phyloP scores from a whole-genome alignment of 257 asterid genomes.

The Ajuga chamaepitys region DNA sequence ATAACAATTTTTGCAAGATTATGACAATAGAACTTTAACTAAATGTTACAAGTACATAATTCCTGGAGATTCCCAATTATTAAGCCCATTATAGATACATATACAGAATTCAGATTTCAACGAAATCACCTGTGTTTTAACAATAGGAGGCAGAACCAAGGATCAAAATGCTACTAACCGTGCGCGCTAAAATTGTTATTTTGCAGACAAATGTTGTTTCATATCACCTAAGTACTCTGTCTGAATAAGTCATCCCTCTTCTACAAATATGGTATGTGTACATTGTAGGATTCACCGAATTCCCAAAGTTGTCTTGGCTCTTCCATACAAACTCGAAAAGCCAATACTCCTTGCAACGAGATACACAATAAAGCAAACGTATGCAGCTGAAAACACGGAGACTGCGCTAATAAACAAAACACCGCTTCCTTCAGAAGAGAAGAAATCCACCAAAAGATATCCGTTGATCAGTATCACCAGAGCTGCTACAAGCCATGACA shows the following conservation, averaged over 20 bases:
- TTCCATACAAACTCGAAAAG: slow-evolving; percentile 27
- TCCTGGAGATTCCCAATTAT: neutral
- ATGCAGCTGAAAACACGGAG: slow-evolving; percentile 38
- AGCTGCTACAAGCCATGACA: slow-evolving; percentile 63
- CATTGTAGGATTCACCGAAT: neutral
- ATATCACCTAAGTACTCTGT: neutral
- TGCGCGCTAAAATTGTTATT: neutral
- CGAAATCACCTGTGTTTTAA: neutral
- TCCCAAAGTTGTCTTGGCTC: slow-evolving; percentile 27
- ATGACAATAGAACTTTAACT: too few relatives aligned
- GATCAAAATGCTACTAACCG: neutral
- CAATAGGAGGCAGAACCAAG: neutral
- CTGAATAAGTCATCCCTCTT: neutral
- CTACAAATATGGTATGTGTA: neutral
- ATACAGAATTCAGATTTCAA: slow-evolving; percentile 8
- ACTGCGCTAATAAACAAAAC: slow-evolving; percentile 28
- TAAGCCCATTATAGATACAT: slow-evolving; percentile 16
- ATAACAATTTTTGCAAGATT: too few relatives aligned
- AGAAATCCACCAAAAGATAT: slow-evolving; percentile 59
- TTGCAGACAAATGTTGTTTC: neutral
- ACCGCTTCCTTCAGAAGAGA: slow-evolving; percentile 52
- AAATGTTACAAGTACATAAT: neutral
- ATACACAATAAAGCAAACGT: slow-evolving; percentile 47
- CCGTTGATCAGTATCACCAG: slow-evolving; percentile 64
- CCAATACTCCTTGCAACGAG: slow-evolving; percentile 40